Evolutionary conservation across 2,329 filamentous ascomycete species (phyloP).

Genomic region (Trichoderma cornu-damae): DNA sequence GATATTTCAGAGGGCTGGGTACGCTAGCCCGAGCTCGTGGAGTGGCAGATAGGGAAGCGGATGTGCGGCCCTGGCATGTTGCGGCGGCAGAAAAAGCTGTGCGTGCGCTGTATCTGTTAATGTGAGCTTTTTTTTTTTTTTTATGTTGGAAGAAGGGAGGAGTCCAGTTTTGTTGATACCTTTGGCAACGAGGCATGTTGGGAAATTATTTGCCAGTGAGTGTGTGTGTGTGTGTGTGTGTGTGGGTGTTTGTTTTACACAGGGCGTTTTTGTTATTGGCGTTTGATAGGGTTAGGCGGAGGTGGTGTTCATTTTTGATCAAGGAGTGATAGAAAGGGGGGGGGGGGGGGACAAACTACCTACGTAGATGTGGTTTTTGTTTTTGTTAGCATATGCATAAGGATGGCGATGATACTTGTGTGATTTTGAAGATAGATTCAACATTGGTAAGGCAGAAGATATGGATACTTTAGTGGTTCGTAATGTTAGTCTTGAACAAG

Average conservation of each 20-base stretch:
- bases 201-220: too few relatives aligned
- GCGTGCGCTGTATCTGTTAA: constrained; percentile 57
- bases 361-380: too few relatives aligned
- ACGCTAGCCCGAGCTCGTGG: constrained; percentile 64
- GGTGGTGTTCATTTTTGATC: not conserved
- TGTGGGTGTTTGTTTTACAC: not conserved
- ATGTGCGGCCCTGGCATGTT: constrained; percentile 73
- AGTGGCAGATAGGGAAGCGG: constrained; percentile 52
- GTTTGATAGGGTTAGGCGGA: constrained; percentile 12
- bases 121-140: constrained; percentile 41
- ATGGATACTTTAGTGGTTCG: not conserved
- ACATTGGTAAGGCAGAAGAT: not conserved
- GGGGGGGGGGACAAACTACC: not conserved
- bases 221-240: too few relatives aligned
- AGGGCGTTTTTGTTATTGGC: not conserved
- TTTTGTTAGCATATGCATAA: constrained; percentile 6
- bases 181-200: constrained; percentile 7
- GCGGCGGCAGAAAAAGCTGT: constrained; percentile 65
- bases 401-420: constrained; percentile 1
- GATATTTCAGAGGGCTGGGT: constrained; percentile 62
- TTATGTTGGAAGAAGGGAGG: not conserved
- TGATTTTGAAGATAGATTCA: constrained; percentile 1
- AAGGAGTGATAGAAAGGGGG: constrained; percentile 1
- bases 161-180: constrained; percentile 8
- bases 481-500: not conserved